Evolutionary conservation across 768 basidiomycete species (phyloP).

Genomic region (Tulasnella sp.): DNA sequence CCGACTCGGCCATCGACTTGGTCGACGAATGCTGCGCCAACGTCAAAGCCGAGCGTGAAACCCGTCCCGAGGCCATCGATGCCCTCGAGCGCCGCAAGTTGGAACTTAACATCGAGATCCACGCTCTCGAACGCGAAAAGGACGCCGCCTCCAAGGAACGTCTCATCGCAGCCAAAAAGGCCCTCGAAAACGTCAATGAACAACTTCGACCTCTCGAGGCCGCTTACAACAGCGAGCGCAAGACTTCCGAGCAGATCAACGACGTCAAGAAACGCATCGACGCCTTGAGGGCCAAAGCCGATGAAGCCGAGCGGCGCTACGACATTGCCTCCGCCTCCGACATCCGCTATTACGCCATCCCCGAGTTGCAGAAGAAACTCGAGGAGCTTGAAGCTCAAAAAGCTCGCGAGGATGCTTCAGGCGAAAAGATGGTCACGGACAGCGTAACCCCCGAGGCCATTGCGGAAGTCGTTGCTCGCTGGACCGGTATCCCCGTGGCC

Average conservation of each 20-base stretch:
- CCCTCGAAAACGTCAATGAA: slow-evolving; percentile 79
- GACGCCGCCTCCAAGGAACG: slow-evolving; percentile 85
- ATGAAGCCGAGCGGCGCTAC: slow-evolving; percentile 83
- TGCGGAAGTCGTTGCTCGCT: slow-evolving; percentile 87
- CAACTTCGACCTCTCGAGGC: slow-evolving; percentile 76
- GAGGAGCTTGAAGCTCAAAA: slow-evolving; percentile 57
- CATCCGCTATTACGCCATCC: slow-evolving; percentile 86
- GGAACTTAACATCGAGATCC: slow-evolving; percentile 90
- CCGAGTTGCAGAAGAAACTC: slow-evolving; percentile 65
- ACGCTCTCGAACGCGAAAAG: slow-evolving; percentile 90
- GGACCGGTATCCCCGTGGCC: slow-evolving; percentile 91
- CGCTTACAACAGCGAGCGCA: slow-evolving; percentile 84
- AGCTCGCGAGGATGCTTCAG: slow-evolving; percentile 54
- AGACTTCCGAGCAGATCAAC: slow-evolving; percentile 74
- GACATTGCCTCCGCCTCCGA: slow-evolving; percentile 80
- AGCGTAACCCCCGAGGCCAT: slow-evolving; percentile 85
- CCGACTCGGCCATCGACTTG: slow-evolving; percentile 73
- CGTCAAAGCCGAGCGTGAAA: slow-evolving; percentile 83
- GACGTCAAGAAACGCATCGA: slow-evolving; percentile 76
- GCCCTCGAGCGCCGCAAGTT: slow-evolving; percentile 82
- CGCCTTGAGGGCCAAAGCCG: slow-evolving; percentile 84
- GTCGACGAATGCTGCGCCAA: slow-evolving; percentile 90
- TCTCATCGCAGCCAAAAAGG: slow-evolving; percentile 65
- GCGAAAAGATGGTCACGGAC: slow-evolving; percentile 48
- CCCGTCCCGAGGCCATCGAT: slow-evolving; percentile 90